phyloP scores from a whole-genome alignment of 495 filamentous ascomycete species.

The Aspergillus sclerotioniger region DNA sequence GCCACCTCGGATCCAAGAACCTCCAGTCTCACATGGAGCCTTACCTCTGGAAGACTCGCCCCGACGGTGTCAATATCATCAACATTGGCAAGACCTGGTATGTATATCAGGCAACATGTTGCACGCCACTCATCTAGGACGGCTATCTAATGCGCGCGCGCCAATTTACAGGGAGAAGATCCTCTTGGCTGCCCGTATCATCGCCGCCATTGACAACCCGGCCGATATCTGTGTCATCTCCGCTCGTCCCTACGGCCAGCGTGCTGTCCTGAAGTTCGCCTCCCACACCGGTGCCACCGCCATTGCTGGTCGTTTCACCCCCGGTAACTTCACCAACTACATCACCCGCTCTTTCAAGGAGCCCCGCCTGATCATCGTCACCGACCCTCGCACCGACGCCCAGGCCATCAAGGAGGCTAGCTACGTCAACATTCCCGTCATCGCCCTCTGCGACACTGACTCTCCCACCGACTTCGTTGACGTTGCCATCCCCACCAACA shows the following conservation, averaged over 20 bases:
- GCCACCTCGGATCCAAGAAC: conserved; percentile 98
- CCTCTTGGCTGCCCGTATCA: conserved; percentile 95
- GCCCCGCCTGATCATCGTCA: conserved; percentile 98
- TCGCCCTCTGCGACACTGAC: conserved; percentile 98
- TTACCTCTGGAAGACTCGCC: conserved; percentile 98
- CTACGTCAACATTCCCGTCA: conserved; percentile 99
- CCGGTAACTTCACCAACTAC: conserved; percentile 99
- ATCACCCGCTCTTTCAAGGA: conserved; percentile 99
- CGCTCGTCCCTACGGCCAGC: conserved; percentile 98
- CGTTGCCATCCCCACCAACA: conserved; percentile 99
- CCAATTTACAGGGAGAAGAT: conserved; percentile 86
- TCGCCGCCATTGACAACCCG: conserved; percentile 98
- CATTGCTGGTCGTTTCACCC: conserved; percentile 99
- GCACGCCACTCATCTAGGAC: not conserved
- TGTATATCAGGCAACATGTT: conserved; percentile 25
- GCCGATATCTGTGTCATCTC: conserved; percentile 98
- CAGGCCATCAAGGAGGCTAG: conserved; percentile 99
- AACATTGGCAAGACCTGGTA: conserved; percentile 99
- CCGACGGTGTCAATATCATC: conserved; percentile 95
- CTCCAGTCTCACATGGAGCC: conserved; percentile 98
- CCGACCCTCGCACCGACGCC: conserved; percentile 97
- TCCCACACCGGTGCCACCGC: conserved; percentile 94
- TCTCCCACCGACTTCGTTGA: conserved; percentile 99
- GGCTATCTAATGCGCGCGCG: conserved; percentile 27
- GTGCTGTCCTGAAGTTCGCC: conserved; percentile 98